A percentile compares a stretch with the other conserved stretches of the same genome.
Conservation (phyloP, 169 alveolate genomes). For the Hammondia hammondi region DNA sequence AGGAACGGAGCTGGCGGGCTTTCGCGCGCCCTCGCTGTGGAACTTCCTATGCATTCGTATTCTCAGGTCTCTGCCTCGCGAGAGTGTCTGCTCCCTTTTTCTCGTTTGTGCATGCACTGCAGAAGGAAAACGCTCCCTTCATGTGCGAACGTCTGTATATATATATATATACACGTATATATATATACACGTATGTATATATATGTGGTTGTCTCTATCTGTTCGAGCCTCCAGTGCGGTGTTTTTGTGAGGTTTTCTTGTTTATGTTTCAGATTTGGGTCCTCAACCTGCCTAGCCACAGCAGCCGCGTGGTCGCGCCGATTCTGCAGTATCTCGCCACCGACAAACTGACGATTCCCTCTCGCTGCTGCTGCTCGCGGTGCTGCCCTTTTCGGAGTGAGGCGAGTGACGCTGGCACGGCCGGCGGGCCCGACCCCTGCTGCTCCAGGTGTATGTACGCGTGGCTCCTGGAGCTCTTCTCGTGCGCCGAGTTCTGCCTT, state of each 20-base stretch:
- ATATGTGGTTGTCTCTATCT: too few species aligned
- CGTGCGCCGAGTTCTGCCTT: slow-evolving; percentile 20
- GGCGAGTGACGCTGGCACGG: neutral
- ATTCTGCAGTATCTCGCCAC: slow-evolving; percentile 14
- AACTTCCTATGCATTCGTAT: too few species aligned
- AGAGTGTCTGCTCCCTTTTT: too few species aligned
- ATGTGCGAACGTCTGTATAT: neutral
- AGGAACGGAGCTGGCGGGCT: too few species aligned
- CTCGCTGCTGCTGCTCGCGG: slow-evolving; percentile 14
- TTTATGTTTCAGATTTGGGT: neutral
- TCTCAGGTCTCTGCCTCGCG: too few species aligned
- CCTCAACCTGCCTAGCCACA: slow-evolving; percentile 7
- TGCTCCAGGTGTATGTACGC: slow-evolving; percentile 39
- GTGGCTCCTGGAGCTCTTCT: slow-evolving; percentile 33
- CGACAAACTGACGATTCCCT: neutral
- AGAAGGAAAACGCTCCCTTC: too few species aligned
- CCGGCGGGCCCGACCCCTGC: neutral
- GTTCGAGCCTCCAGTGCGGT: neutral
- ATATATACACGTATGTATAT: too few species aligned
- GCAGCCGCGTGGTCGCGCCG: slow-evolving; percentile 38
- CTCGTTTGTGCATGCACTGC: too few species aligned
- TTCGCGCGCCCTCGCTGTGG: too few species aligned
- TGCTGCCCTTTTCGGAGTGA: slow-evolving; percentile 16
- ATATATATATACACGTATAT: too few species aligned
- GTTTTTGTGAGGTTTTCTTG: neutral